Conservation (phyloP, 768 basidiomycete species). For the Lentinula guzmanii region DNA sequence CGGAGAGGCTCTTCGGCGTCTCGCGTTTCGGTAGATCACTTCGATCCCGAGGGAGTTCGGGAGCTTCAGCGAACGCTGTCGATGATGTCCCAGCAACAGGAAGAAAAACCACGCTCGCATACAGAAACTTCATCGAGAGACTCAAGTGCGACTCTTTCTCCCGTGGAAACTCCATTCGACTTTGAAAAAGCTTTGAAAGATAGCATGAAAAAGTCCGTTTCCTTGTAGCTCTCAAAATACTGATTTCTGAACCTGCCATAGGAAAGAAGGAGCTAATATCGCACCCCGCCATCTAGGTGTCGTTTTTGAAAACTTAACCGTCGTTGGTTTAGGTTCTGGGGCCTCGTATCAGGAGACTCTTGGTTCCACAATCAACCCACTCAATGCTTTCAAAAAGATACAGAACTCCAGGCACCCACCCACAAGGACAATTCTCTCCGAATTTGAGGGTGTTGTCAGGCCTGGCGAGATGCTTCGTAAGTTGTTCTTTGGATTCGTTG, state of each 20-base stretch:
- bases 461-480: conserved; percentile 75
- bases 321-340: conserved; percentile 52
- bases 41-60: conserved; percentile 47
- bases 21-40: conserved; percentile 39
- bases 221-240: neutral
- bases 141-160: conserved; percentile 19
- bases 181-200: conserved; percentile 27
- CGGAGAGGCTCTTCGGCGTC: conserved; percentile 16
- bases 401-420: conserved; percentile 52
- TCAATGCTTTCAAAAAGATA: conserved; percentile 34
- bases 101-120: neutral
- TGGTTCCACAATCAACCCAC: conserved; percentile 55
- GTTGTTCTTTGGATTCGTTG: conserved; percentile 21
- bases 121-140: conserved; percentile 14
- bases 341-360: conserved; percentile 54
- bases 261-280: conserved; percentile 43
- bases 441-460: conserved; percentile 58
- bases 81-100: conserved; percentile 14
- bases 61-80: conserved; percentile 32
- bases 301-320: conserved; percentile 49
- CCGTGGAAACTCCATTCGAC: conserved; percentile 24
- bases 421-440: conserved; percentile 53
- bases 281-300: conserved; percentile 55
- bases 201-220: conserved; percentile 26
- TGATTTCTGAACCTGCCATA: conserved; percentile 15